phyloP scores from a whole-genome alignment of 2,329 filamentous ascomycete genomes.

The Talaromyces funiculosus region DNA sequence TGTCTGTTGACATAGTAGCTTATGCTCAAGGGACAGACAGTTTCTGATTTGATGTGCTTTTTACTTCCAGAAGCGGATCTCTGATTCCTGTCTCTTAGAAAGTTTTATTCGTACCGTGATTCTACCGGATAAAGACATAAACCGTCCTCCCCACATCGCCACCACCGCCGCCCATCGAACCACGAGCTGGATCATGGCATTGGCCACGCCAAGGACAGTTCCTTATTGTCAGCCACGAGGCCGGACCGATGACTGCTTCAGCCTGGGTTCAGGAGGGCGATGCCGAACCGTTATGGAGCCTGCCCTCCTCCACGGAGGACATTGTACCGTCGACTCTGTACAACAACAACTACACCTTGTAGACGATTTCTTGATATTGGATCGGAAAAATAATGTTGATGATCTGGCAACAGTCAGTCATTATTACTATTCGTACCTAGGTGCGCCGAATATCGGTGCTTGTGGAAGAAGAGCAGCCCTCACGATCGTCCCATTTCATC shows the following conservation, averaged over 20 bases:
- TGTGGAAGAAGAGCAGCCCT: background rate
- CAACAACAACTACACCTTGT: background rate
- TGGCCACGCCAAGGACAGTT: constrained; percentile 1
- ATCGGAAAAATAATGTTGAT: too few species aligned
- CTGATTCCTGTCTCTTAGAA: background rate
- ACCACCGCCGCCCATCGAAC: background rate
- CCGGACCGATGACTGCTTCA: constrained; percentile 8
- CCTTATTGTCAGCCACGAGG: constrained; percentile 3
- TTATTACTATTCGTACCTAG: background rate
- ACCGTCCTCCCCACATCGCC: constrained; percentile 6
- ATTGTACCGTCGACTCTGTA: background rate
- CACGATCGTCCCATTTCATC: background rate
- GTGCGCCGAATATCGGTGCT: background rate
- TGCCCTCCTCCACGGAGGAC: background rate
- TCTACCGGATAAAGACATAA: background rate
- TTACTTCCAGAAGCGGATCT: background rate
- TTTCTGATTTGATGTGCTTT: background rate
- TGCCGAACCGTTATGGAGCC: constrained; percentile 5
- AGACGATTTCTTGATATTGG: background rate
- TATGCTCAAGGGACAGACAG: background rate
- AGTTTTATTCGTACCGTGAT: background rate
- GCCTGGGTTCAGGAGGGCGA: background rate
- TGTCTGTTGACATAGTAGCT: background rate
- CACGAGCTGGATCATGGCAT: background rate
- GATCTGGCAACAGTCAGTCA: too few species aligned